phyloP scores from a whole-genome alignment of 2,329 filamentous ascomycete species.

The Fusarium avenaceum region DNA sequence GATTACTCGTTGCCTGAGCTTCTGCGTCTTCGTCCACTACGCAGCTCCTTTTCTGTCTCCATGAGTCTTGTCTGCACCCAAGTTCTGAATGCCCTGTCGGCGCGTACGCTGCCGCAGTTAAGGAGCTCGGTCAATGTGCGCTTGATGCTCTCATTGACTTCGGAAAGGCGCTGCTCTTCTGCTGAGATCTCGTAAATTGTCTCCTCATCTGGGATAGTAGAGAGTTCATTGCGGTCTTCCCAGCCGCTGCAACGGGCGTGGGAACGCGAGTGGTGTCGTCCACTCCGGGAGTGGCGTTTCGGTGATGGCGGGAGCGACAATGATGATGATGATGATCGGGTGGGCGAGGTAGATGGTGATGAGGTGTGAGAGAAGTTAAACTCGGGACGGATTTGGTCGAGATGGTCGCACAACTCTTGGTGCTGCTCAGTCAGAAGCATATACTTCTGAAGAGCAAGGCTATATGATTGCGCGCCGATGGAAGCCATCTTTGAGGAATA shows the following conservation, averaged over 20 bases:
- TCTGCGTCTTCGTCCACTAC: slow-evolving; percentile 65
- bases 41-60: slow-evolving; percentile 71
- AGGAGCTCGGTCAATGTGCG: slow-evolving; percentile 71
- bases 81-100: slow-evolving; percentile 65
- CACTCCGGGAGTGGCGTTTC: slow-evolving; percentile 57
- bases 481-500: slow-evolving; percentile 50
- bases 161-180: slow-evolving; percentile 67
- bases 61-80: slow-evolving; percentile 72
- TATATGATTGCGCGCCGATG: slow-evolving; percentile 53
- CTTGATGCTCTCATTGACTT: slow-evolving; percentile 73
- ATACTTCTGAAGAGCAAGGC: slow-evolving; percentile 67
- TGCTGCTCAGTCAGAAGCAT: slow-evolving; percentile 67
- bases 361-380: slow-evolving; percentile 56
- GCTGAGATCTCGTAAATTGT: slow-evolving; percentile 63
- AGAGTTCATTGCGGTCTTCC: slow-evolving; percentile 52
- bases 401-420: slow-evolving; percentile 64
- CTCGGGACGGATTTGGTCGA: slow-evolving; percentile 64
- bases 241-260: slow-evolving; percentile 54
- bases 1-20: slow-evolving; percentile 54
- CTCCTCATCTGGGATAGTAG: slow-evolving; percentile 62
- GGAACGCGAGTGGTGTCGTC: slow-evolving; percentile 45
- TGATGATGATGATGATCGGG: slow-evolving; percentile 65
- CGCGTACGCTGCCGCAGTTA: slow-evolving; percentile 69
- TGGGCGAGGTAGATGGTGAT: slow-evolving; percentile 71
- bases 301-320: slow-evolving; percentile 65